Conservation (phyloP, 345 rosid genomes). For the Dimocarpus longan region DNA sequence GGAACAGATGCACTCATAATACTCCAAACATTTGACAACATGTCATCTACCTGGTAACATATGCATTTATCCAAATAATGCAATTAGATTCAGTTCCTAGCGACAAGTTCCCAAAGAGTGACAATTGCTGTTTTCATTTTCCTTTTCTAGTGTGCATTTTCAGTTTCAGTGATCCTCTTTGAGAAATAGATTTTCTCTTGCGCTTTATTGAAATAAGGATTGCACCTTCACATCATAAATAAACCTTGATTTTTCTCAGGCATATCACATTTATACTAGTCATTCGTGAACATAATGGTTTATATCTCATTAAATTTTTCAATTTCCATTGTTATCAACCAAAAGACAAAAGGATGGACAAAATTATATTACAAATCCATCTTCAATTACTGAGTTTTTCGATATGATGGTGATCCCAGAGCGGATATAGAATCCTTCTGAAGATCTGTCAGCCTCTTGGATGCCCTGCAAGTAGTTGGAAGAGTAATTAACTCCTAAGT, state of each 20-base stretch:
- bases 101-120: neutral
- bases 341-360: constrained; percentile 23
- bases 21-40: neutral
- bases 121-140: constrained; percentile 2
- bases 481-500: neutral
- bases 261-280: neutral
- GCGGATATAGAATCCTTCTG: constrained; percentile 85
- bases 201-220: neutral
- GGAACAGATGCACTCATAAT: too few relatives aligned
- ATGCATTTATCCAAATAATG: neutral
- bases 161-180: neutral
- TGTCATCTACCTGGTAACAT: neutral
- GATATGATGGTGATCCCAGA: constrained; percentile 65
- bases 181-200: neutral
- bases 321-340: constrained; percentile 17
- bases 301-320: neutral
- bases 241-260: neutral
- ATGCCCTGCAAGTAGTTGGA: constrained; percentile 52
- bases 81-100: neutral
- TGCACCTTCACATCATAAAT: neutral
- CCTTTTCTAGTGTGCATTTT: too few relatives aligned
- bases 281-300: constrained; percentile 1
- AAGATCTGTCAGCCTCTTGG: constrained; percentile 87
- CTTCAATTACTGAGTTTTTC: constrained; percentile 65
- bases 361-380: constrained; percentile 64